Conservation (phyloP, 768 basidiomycete species). For the Strobilomyces echinocephalus region DNA sequence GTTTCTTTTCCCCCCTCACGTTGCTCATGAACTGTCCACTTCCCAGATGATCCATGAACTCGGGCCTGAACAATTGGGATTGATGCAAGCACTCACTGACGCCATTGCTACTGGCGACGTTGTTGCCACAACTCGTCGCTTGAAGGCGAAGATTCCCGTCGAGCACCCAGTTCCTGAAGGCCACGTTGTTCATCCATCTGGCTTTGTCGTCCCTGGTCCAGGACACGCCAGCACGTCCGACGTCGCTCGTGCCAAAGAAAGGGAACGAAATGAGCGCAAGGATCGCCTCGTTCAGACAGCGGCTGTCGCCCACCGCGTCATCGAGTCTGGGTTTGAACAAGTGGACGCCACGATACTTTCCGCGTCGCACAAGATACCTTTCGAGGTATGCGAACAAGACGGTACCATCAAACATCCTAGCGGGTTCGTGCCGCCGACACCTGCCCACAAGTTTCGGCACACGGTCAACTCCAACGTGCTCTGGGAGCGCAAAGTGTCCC, state of each 20-base stretch:
- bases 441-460: slow-evolving; percentile 34
- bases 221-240: slow-evolving; percentile 25
- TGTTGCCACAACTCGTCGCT: slow-evolving; percentile 26
- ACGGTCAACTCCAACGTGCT: slow-evolving; percentile 5
- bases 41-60: neutral
- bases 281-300: slow-evolving; percentile 27
- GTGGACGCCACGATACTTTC: slow-evolving; percentile 24
- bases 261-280: slow-evolving; percentile 16
- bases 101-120: slow-evolving; percentile 22
- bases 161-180: slow-evolving; percentile 20
- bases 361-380: slow-evolving; percentile 37
- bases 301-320: slow-evolving; percentile 29
- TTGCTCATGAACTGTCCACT: neutral
- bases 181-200: slow-evolving; percentile 23
- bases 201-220: slow-evolving; percentile 28
- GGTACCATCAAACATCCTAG: slow-evolving; percentile 39
- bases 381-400: slow-evolving; percentile 36
- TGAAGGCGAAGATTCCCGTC: slow-evolving; percentile 26
- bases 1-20: neutral
- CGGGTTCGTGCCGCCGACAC: slow-evolving; percentile 42
- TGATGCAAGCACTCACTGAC: slow-evolving; percentile 22
- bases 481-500: slow-evolving; percentile 18
- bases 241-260: slow-evolving; percentile 23
- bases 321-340: slow-evolving; percentile 27
- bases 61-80: slow-evolving; percentile 10